Evolutionary conservation across 164 flowering plant genomes (phyloP).

Genomic region (Warburgia ugandensis): DNA sequence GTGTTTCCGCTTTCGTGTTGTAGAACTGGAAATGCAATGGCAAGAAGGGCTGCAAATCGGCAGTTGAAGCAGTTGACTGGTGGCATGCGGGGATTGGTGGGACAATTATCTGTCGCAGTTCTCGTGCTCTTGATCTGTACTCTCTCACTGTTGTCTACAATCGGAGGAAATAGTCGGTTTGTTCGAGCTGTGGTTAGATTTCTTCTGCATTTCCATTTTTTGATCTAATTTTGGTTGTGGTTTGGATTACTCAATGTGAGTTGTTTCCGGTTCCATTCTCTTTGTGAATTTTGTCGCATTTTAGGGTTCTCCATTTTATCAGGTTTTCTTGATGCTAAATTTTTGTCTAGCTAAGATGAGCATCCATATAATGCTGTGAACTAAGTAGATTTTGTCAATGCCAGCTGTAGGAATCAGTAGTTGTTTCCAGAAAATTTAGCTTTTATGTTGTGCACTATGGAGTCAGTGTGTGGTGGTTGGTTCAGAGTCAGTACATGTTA

Average conservation of each 20-base stretch:
- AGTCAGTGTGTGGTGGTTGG: too few species aligned
- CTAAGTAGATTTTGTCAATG: too few species aligned
- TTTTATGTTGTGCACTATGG: too few species aligned
- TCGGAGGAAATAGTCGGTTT: constrained; percentile 4
- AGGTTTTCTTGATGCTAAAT: too few species aligned
- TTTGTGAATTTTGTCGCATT: too few species aligned
- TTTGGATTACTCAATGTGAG: not conserved
- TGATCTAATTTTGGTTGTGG: not conserved
- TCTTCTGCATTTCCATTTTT: not conserved
- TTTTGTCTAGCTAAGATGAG: too few species aligned
- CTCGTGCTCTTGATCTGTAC: constrained; percentile 31
- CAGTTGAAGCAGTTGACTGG: constrained; percentile 29
- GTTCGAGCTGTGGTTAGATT: constrained; percentile 17
- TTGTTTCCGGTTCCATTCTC: too few species aligned
- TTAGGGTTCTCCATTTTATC: too few species aligned
- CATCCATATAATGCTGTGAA: too few species aligned
- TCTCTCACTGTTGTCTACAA: constrained; percentile 26
- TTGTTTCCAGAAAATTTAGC: too few species aligned
- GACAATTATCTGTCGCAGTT: constrained; percentile 24
- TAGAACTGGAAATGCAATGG: constrained; percentile 18
- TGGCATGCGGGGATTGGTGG: constrained; percentile 19
- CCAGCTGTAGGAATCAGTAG: too few species aligned
- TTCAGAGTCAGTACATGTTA: too few species aligned
- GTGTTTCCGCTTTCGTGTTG: not conserved
- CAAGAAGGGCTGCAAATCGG: constrained; percentile 28